phyloP scores from a whole-genome alignment of 1,139 yeast genomes.

The Debaryomyces sp. region DNA sequence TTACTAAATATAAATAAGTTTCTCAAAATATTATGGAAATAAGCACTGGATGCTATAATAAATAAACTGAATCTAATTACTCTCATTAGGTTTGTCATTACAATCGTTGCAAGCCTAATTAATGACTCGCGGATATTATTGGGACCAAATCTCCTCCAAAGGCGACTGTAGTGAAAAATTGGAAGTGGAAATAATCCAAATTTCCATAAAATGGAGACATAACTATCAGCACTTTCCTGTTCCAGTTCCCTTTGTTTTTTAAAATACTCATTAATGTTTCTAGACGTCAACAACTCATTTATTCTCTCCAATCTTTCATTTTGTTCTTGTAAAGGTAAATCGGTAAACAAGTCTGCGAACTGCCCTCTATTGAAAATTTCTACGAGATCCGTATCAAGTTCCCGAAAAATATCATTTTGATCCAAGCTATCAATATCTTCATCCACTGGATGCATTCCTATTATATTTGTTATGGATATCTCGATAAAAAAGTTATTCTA shows the following conservation, averaged over 20 bases:
- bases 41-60: constrained; percentile 22
- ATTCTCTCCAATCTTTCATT: constrained; percentile 16
- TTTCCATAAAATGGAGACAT: constrained; percentile 16
- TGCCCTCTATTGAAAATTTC: constrained; percentile 26
- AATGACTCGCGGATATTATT: constrained; percentile 5
- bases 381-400: constrained; percentile 24
- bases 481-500: background rate
- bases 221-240: background rate
- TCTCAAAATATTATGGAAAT: constrained; percentile 19
- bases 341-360: constrained; percentile 10
- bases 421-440: constrained; percentile 2
- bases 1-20: constrained; percentile 29
- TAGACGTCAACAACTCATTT: constrained; percentile 12
- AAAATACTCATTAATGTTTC: constrained; percentile 8
- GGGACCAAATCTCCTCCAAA: constrained; percentile 26
- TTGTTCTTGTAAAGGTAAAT: constrained; percentile 18
- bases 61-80: constrained; percentile 22
- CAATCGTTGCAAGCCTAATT: background rate
- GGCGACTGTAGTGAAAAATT: constrained; percentile 24
- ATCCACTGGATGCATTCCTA: background rate
- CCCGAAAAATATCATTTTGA: constrained; percentile 23
- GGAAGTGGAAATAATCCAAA: constrained; percentile 30
- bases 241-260: background rate
- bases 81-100: constrained; percentile 13
- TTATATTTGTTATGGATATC: background rate